phyloP scores from a whole-genome alignment of 1,284 basidiomycete genomes.

The Tremellales sp. region DNA sequence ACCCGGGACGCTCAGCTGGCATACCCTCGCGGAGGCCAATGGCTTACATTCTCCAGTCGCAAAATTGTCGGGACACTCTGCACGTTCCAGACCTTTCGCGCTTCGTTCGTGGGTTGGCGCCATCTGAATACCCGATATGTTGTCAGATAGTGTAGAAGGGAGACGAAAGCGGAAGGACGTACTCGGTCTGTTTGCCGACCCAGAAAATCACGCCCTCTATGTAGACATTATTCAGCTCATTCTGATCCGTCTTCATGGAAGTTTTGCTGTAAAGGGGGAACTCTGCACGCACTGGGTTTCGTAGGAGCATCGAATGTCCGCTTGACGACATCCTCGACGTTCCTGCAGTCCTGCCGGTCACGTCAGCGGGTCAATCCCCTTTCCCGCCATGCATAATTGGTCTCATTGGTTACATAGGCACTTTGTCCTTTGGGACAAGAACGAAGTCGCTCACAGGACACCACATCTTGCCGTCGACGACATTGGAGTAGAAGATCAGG shows the following conservation, averaged over 20 bases:
- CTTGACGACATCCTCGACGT: conserved; percentile 61
- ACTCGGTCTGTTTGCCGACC: conserved; percentile 67
- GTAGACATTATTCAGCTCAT: background rate
- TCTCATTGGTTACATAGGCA: no score
- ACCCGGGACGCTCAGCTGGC: background rate
- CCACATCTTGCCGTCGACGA: conserved; percentile 49
- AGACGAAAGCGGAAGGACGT: conserved; percentile 35
- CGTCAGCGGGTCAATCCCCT: no score
- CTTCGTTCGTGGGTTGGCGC: conserved; percentile 54
- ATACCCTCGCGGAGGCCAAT: background rate
- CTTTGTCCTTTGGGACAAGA: no score
- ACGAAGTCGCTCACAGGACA: conserved; percentile 47
- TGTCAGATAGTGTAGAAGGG: background rate
- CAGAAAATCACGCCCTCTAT: conserved; percentile 62
- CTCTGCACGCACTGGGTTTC: conserved; percentile 55
- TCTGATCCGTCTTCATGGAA: background rate
- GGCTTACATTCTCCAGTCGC: conserved; percentile 61
- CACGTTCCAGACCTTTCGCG: conserved; percentile 64
- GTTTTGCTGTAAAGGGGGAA: background rate
- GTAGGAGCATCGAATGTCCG: conserved; percentile 56
- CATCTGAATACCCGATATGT: conserved; percentile 19
- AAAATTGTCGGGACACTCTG: conserved; percentile 68
- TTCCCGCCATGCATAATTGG: no score
- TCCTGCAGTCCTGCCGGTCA: conserved; percentile 64
- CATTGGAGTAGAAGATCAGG: conserved; percentile 49